Evolutionary conservation across 192 early-diverging fungal species (phyloP), one percentile per base, ranked within the genome.

Genomic region (Backusella mclennaniae): DNA sequence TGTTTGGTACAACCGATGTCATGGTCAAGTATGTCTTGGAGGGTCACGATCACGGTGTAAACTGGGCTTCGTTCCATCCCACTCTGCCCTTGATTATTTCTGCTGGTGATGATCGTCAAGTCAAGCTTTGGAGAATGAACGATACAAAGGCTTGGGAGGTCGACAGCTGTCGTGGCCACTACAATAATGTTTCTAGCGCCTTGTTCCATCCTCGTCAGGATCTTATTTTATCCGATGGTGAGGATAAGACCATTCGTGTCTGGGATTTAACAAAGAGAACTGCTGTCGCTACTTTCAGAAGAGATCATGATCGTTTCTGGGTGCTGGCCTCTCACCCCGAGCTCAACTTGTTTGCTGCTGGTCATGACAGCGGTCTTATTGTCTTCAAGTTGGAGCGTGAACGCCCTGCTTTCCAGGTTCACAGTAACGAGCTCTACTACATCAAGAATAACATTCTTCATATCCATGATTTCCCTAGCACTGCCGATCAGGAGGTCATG

Each of bases 51-150:
- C 92, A 97, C 44, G 96, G 96, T 35, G 96, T 98, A 77, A 99
- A 99, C 86, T 99, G 95, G 96, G 96, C 95, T 1, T 87, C 93
- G 12, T 99, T 99, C 90, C 98, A 99, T 75, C 97, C 97, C 35
- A 97, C 91, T 8, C 87, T 97, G 68, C 98, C 98, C 7, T 85
- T 99, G 74, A 96, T 99, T 83, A 92, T 99, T 11, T 98, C 97
- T 38, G 92, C 95, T 68, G 96, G 95, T 69, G 98, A 99, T 79
- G 98, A 99, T 88, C 93, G 97, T 36, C 95, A 96, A 66, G 91
- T 99, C 70, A 99, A 99, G 84, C 89, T 99, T 29, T 99, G 98
- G 98, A 88, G 98, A 79, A 97, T 97, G 95, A 98, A 96, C 82
- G 96, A 99, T 76, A 94, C 95, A 44, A 92, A 94, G 82, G 98